phyloP scores from a whole-genome alignment of 2,329 filamentous ascomycete species.

The Berkeleyomyces rouxiae region DNA sequence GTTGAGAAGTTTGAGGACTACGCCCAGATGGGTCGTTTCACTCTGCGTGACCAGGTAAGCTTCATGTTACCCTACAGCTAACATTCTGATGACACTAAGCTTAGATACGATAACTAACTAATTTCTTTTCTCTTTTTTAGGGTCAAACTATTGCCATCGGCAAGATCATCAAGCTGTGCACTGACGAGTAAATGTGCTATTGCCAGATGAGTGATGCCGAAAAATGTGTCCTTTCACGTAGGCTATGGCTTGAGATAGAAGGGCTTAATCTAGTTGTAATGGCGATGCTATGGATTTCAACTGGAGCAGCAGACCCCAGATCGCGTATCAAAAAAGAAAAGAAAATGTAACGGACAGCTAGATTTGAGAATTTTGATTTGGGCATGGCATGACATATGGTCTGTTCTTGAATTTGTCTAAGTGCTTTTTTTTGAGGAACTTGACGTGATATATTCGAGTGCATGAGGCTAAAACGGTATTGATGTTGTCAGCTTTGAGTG shows the following conservation, averaged over 20 bases:
- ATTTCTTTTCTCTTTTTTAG: slow-evolving; percentile 35
- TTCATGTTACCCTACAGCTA: neutral
- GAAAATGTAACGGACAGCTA: too few species aligned
- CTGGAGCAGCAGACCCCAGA: too few species aligned
- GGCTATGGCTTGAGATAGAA: neutral
- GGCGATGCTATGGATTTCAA: too few species aligned
- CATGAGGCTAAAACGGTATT: too few species aligned
- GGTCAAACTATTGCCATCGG: slow-evolving; percentile 99
- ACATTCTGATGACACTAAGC: neutral
- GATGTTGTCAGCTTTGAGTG: too few species aligned
- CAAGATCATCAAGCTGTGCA: slow-evolving; percentile 84
- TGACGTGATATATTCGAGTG: too few species aligned
- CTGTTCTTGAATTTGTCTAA: too few species aligned
- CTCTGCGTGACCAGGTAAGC: slow-evolving; percentile 67
- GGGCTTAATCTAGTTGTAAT: neutral
- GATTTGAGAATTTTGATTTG: too few species aligned
- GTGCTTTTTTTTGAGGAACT: too few species aligned
- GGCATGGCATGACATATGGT: too few species aligned
- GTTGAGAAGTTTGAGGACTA: slow-evolving; percentile 94
- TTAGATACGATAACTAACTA: neutral
- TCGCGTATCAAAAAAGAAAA: too few species aligned
- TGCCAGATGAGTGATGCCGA: slow-evolving; percentile 7
- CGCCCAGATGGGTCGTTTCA: slow-evolving; percentile 82
- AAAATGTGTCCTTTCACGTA: neutral
- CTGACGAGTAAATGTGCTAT: slow-evolving; percentile 19